phyloP scores from a whole-genome alignment of 1,284 basidiomycete genomes.

The Tilletiaria anomala region DNA sequence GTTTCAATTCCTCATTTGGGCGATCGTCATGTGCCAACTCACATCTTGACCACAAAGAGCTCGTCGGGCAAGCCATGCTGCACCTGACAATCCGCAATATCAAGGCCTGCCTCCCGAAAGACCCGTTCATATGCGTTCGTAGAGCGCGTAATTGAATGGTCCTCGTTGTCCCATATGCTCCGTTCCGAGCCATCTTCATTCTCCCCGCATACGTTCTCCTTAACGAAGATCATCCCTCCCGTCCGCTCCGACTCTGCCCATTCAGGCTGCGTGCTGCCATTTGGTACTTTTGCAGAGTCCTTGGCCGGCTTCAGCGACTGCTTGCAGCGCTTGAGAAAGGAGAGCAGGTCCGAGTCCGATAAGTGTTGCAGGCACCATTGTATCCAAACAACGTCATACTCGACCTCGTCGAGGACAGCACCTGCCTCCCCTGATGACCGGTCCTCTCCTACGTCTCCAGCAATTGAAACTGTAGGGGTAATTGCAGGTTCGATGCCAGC shows the following conservation, averaged over 20 bases:
- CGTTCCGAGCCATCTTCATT: conserved; percentile 27
- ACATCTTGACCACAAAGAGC: conserved; percentile 37
- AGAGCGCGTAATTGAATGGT: conserved; percentile 34
- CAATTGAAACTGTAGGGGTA: not conserved
- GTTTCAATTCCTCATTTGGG: not conserved
- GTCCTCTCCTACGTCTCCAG: not conserved
- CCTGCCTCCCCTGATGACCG: not conserved
- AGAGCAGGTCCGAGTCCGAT: conserved; percentile 30
- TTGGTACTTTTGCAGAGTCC: not conserved
- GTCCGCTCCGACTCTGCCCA: conserved; percentile 1
- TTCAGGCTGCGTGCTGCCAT: not conserved
- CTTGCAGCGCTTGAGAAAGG: conserved; percentile 24
- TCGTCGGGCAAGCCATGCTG: conserved; percentile 34
- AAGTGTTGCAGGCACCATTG: conserved; percentile 39
- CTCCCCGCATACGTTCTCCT: conserved; percentile 36
- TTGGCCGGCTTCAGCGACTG: conserved; percentile 13
- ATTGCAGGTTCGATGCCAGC: not conserved
- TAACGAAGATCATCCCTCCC: conserved; percentile 29
- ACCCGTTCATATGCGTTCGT: conserved; percentile 32
- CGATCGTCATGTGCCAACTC: conserved; percentile 1
- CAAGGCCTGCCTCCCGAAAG: conserved; percentile 28
- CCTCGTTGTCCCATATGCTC: conserved; percentile 36
- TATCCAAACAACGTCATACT: conserved; percentile 33
- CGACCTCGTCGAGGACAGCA: not conserved
- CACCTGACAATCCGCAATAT: conserved; percentile 23